Base-by-base conservation (phyloP, 2,329 filamentous ascomycete species). In the Nemania serpens region DNA sequence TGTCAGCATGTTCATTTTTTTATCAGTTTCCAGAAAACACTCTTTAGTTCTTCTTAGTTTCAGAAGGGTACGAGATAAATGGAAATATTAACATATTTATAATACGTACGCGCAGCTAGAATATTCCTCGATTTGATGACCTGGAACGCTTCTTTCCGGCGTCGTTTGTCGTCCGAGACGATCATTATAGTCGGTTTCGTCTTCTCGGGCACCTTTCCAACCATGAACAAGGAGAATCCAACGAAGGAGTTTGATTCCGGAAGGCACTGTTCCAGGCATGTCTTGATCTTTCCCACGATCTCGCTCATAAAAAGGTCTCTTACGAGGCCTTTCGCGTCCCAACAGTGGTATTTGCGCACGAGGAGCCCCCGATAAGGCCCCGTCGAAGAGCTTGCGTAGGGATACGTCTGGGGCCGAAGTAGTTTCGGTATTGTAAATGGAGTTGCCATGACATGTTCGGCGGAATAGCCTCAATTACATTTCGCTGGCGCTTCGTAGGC, bases 171-270 rank as follows among this genome's bases (percentile, higher is more conserved):
- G 12, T 62, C 59, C 11, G 62, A 64, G 12, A 62, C 62, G 25
- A 64, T 54, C 59, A 62, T 64, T 10, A 64, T 48, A 6, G 47
- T 56, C 2, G 62, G 62, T 11, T 62, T 64, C 5, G 62, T 64
- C 52, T 64, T 64, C 37, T 62, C 55, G 15, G 59, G 55, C 17
- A 52, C 12, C n/a, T 62, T 62, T 7, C 62, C 62, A 22, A 64
- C 62, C 62, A 64, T 64, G 43, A 64, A 64, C 39, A 64, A 48
- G 36, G 62, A 62, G 47, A 62, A 64, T 17, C 59, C 55, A 12
- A 64, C 34, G 39, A 62, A 62, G 3, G 55, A 62, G 17, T 59
- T 59, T 3, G 62, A 64, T 57, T 64, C 62, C 2, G 56, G 59
- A 6, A 64, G 52, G 11, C 59, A 59, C 37, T 64, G 51, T 20